phyloP scores from a whole-genome alignment of 2,329 filamentous ascomycete species.

The Botrytis tulipae region DNA sequence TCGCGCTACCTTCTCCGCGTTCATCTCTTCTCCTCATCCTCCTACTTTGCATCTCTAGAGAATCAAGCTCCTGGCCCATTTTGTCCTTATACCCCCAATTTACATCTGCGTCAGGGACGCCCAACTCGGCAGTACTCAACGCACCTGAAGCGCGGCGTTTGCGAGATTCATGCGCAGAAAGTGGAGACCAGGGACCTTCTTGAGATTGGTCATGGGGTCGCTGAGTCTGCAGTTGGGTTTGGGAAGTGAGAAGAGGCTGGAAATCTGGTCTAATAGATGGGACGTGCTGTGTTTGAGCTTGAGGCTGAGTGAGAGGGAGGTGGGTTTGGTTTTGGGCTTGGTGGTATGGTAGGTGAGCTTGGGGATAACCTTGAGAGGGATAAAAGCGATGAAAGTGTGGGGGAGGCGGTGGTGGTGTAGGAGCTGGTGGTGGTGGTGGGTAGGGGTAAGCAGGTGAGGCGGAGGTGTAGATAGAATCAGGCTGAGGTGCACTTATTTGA shows the following conservation, averaged over 20 bases:
- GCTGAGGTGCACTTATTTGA: neutral
- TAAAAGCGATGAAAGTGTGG: neutral
- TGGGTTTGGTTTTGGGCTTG: neutral
- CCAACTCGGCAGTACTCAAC: neutral
- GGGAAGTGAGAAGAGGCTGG: neutral
- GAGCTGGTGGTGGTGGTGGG: slow-evolving; percentile 9
- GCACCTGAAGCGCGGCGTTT: slow-evolving; percentile 3
- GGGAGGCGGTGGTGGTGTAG: slow-evolving; percentile 12
- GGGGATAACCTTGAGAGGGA: neutral
- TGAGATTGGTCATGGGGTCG: neutral
- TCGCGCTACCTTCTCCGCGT: neutral
- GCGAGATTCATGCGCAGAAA: neutral
- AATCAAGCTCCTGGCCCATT: slow-evolving; percentile 11
- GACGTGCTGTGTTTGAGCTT: neutral
- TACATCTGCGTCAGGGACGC: neutral
- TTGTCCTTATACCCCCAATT: slow-evolving; percentile 17
- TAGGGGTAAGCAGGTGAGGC: neutral
- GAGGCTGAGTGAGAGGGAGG: neutral
- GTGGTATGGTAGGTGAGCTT: too few species aligned
- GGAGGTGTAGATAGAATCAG: neutral
- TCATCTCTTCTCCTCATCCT: neutral
- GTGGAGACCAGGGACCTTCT: slow-evolving; percentile 13
- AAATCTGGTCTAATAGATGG: neutral
- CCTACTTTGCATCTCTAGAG: neutral
- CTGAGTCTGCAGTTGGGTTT: neutral